Base-by-base conservation (phyloP, 2,329 filamentous ascomycete genomes). In the Verticillium nonalfalfae region DNA sequence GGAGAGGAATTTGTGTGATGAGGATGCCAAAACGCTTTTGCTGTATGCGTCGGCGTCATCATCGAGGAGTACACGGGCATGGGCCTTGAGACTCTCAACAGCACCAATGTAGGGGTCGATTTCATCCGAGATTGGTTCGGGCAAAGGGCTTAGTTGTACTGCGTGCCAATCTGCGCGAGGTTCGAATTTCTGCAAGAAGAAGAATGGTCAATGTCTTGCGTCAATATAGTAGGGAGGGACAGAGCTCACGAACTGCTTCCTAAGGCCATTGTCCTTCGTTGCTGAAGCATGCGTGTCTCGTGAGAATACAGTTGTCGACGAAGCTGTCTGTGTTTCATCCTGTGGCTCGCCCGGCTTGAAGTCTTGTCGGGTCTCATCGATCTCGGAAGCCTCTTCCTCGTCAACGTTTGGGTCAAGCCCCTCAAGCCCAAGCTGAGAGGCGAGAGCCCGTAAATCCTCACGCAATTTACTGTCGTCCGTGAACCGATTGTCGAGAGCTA, bases 1-100 rank as follows among this genome's bases (percentile, higher is more conserved):
- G 1, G 93, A 91, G 81, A 98, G 88, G 80, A 99, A 99, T 74
- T 93, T 96, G 75, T 96, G 90, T 50, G 93, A 94, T 2, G 94
- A 95, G 33, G 91, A 92, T 58, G 91, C 86, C 7, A 90, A 86
- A 61, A 90, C 79, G 67, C 91, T 88, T 33, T 86, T 85, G 60
- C 83, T 82, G 76, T 97, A 99, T 56, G 85, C 80, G 50, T 85
- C 81, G 64, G 90, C 90, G 71, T 99, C 95, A 33, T 86, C 81
- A 60, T 96, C 88, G 21, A 98, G 79, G 7, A 98, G 80, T 10
- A 83, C 80, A 64, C 86, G 85, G 3, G 92, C 93, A 73, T 96
- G 87, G 14, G 86, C 77, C 69, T 91, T 86, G 55, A 90, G 71
- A 40, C 78, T 76, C 55, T 79, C 75, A 33, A 85, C 76, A 13